Evolutionary conservation across 768 basidiomycete species (phyloP), one percentile per base, ranked within the genome.

Genomic region (Rickenella mellea): DNA sequence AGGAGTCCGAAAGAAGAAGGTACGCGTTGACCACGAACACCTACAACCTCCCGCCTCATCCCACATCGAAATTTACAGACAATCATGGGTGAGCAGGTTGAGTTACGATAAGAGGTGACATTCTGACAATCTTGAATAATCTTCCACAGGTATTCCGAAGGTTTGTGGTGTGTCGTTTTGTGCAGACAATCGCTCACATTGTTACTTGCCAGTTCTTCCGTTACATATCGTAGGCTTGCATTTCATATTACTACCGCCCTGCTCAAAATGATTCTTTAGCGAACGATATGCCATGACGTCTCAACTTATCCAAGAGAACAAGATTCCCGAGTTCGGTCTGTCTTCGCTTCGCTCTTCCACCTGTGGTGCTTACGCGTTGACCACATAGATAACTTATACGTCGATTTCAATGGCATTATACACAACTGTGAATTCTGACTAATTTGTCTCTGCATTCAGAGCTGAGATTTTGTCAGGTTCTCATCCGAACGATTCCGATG

Each of bases 241-340:
- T 5, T 5, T 17, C 8, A 20, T 27, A 22, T 35, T 15, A 11
- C 14, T 7, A 11, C 15, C 0, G 15, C 20, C 15, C 22, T 26
- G 12, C 12, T 26, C 51, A 28, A 45, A 9, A 46, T 57, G 12
- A 25, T 19, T 31, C 21, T 7, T 2, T 56, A 94, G 91, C 48
- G 96, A 98, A 69, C 82, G 96, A 47, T 99, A 99, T 61, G 94
- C 96, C 39, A 75, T 99, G 51, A 99, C 93, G 12, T 98, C 94
- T 14, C 96, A 98, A 61, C 72, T 98, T 44, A 96, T 98, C 49
- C 80, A 94, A 61, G 92, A 96, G 69, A 96, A 97, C 68, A 91
- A 92, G 70, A 98, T 99, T 47, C 94, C 92, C 12, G 96, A 97
- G 64, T 99, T 99, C 57, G 94, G 90, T 85, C 48, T 47, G 73